Percentiles rank a stretch among this genome's conserved stretches.
phyloP scores from a whole-genome alignment of 75 land plant genomes.

The Larix kaempferi region DNA sequence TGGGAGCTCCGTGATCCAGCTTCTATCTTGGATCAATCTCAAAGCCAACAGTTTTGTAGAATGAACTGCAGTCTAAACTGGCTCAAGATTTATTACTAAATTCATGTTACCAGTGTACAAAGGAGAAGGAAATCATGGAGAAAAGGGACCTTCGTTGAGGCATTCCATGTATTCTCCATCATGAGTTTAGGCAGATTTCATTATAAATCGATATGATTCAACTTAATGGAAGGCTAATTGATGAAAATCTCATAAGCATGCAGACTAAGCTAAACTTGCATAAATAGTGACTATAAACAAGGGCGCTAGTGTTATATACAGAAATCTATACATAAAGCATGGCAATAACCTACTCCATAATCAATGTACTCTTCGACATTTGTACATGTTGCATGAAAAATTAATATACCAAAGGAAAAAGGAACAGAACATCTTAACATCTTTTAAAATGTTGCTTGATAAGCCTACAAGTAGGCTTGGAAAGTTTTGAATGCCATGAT shows the following conservation, averaged over 20 bases:
- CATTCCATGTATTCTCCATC: constrained; percentile 2
- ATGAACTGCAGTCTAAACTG: not conserved
- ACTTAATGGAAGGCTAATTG: not conserved
- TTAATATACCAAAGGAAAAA: too few species aligned
- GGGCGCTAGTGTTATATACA: not conserved
- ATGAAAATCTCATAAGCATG: not conserved
- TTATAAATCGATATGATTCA: not conserved
- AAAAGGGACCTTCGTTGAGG: not conserved
- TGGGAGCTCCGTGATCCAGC: not conserved
- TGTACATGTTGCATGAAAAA: too few species aligned
- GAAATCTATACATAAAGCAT: not conserved
- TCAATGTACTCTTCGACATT: too few species aligned
- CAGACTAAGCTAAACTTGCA: not conserved
- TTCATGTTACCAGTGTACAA: not conserved
- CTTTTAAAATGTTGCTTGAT: too few species aligned
- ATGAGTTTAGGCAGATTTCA: not conserved
- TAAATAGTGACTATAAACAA: not conserved
- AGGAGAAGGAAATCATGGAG: not conserved
- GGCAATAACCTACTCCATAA: not conserved
- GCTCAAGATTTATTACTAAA: not conserved
- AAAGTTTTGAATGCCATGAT: too few species aligned
- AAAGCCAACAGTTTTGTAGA: not conserved
- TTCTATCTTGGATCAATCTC: not conserved
- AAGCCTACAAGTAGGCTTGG: too few species aligned
- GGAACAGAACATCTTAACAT: too few species aligned